Percentiles rank a stretch among this genome's conserved stretches.
phyloP scores from a whole-genome alignment of 441 rosid species.

The Populus hybrid region DNA sequence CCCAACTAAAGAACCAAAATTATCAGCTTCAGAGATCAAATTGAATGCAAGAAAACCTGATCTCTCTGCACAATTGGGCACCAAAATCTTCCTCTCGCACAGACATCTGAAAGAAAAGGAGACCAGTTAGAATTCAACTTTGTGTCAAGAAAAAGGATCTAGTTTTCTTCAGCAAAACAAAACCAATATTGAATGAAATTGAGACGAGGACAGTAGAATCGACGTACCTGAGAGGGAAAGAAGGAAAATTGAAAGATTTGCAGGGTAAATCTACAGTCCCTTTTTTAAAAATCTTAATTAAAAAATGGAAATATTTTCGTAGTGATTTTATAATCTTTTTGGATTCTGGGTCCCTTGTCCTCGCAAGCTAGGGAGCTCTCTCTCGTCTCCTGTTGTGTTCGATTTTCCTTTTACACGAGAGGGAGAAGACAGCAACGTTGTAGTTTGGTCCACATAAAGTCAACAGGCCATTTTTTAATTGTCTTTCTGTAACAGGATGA shows the following conservation, averaged over 20 bases:
- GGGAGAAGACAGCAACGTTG: background rate
- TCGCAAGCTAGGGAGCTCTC: background rate
- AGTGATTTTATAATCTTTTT: background rate
- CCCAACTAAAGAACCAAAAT: slow-evolving; percentile 17
- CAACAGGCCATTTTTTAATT: background rate
- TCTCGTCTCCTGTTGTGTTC: background rate
- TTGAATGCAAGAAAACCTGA: slow-evolving; percentile 1
- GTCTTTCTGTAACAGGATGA: background rate
- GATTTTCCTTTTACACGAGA: background rate
- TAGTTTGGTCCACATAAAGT: background rate
- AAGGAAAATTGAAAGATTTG: slow-evolving; percentile 7
- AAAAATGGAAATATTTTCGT: background rate
- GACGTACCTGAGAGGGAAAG: slow-evolving; percentile 26
- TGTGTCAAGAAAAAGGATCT: slow-evolving; percentile 23
- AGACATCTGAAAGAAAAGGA: slow-evolving; percentile 13
- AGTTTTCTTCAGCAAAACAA: slow-evolving; percentile 25
- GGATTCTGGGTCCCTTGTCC: background rate
- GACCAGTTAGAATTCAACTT: background rate
- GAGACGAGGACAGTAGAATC: slow-evolving; percentile 2
- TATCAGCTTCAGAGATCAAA: background rate
- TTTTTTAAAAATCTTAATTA: slow-evolving; percentile 12
- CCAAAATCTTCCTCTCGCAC: slow-evolving; percentile 13
- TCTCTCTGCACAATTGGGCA: slow-evolving; percentile 22
- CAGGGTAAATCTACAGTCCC: background rate
- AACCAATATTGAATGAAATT: background rate